Percentiles rank a stretch among this genome's conserved stretches.
Conservation (phyloP, 768 basidiomycete species). For the Cubamyces lactineus region DNA sequence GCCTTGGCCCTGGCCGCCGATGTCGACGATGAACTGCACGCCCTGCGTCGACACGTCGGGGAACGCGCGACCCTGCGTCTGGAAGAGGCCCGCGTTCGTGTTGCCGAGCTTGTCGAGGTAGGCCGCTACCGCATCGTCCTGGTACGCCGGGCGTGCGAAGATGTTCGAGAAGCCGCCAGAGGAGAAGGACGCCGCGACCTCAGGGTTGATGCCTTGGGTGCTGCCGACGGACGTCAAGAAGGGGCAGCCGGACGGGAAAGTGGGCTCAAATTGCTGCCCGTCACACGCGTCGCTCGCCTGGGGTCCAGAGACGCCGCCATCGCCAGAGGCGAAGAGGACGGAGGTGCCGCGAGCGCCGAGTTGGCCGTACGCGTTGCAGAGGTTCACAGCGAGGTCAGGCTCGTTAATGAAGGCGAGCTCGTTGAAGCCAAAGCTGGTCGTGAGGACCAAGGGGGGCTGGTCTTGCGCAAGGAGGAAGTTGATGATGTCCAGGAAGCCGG, state of each 20-base stretch:
- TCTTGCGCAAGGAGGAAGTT: conserved; percentile 28
- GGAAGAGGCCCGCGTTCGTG: conserved; percentile 37
- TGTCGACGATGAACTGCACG: conserved; percentile 42
- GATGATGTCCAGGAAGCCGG: conserved; percentile 5
- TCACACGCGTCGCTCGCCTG: conserved; percentile 27
- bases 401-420: conserved; percentile 27
- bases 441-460: conserved; percentile 32
- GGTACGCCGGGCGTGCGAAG: conserved; percentile 42
- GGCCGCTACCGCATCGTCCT: conserved; percentile 39
- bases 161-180: conserved; percentile 43
- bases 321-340: conserved; percentile 38
- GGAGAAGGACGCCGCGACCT: conserved; percentile 38
- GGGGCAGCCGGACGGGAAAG: conserved; percentile 38
- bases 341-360: conserved; percentile 37
- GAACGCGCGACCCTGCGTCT: conserved; percentile 45
- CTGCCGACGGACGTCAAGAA: conserved; percentile 42
- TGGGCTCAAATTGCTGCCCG: conserved; percentile 33
- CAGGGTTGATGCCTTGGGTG: conserved; percentile 35
- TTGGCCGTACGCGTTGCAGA: conserved; percentile 35
- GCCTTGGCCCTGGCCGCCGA: conserved; percentile 23
- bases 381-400: conserved; percentile 26
- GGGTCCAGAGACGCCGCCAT: conserved; percentile 35
- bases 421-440: conserved; percentile 35
- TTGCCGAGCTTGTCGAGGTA: conserved; percentile 41
- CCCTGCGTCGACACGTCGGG: conserved; percentile 51